Base-by-base conservation (phyloP, 495 filamentous ascomycete genomes). In the Hypoxylon intermedium region DNA sequence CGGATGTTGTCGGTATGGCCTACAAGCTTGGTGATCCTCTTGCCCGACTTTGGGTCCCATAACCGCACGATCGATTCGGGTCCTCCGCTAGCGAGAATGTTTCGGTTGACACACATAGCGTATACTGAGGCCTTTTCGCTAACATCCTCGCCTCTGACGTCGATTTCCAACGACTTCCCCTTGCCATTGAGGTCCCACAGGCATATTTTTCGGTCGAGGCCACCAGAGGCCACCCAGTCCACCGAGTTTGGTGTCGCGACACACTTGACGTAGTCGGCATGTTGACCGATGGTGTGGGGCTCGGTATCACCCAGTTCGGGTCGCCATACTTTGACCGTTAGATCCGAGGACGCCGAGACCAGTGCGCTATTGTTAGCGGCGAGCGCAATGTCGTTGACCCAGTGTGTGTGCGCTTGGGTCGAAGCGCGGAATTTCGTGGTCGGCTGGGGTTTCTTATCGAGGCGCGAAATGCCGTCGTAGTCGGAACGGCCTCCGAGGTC, bases 1-100 rank as follows among this genome's bases (percentile, higher is more conserved):
- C 94, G 87, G 58, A 98, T 84, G 59, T 93, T 96, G 75, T 97
- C 94, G 30, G 93, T 97, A 75, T 98, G 94, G n/a, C 94, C 94
- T 6, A 97, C 91, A 51, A 98, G 92, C 69, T 97, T 98, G 44
- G 93, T 97, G 48, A 98, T 88, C 47, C 88, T 82, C 75, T 94
- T 91, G 21, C 94, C 93, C 26, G 91, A 87, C 72, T 85, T 87
- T 13, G 91, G 86, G 75, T 98, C 94, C 93, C 95, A 98, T 55
- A 98, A 75, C 28, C 93, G 81, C 0, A 98, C 94, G 33, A 92
- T 89, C 63, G 90, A 94, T 76, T 98, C 94, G 1, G 94, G 94
- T 0, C 94, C 93, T 50, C 94, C 94, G 68, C 89, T 96, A 13
- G 95, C 94, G 28, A 98, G 77, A 34, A 98, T 86, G 46, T 70